Evolutionary conservation across 257 asterid species (phyloP), one percentile per base, ranked within the genome.

Genomic region (Solanum piurae): DNA sequence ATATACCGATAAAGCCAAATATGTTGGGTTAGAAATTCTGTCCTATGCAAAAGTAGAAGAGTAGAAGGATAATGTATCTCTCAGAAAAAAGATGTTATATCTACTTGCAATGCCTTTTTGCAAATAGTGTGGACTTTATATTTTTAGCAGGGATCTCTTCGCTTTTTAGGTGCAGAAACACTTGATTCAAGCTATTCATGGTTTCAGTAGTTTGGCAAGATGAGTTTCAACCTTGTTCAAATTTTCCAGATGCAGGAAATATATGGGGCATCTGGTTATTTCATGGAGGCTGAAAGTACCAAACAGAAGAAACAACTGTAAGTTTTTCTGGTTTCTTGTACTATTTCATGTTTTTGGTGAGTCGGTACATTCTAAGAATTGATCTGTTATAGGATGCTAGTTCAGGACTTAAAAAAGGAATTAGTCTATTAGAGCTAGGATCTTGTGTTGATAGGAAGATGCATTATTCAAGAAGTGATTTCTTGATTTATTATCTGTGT

Each of bases 251-350:
- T 97, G 99, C 97, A 92, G 92, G 95, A 95, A 75, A 86, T 90
- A 87, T 95, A 95, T 90, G 98, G 98, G 86, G 99, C 98, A 88
- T 91, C 96, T 66, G 99, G 99, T 62, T 97, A 95, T 94, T 95
- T 97, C 82, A 83, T 88, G 83, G 98, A 90, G 60, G 90, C 90
- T 8, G 92, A 92, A 80, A 86, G 86, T 71, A 88, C 76, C 86
- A 89, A 88, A 34, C 90, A 88, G 89, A 92, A 91, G 90, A 92
- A 89, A 87, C 89, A 91, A 76, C 49, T 7, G 98, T 95, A 90
- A 74, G 90, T 88, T 29, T 18, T 29, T 29, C 68, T 80, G 14
- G 38, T 44, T 80, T 46, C 40, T 21, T 46, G 29, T 29, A 29
- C 25, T 27, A 27, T 16, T 46, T 46, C 85, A 46, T 46, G 37